phyloP scores from a whole-genome alignment of 1,284 basidiomycete species.

The Heterobasidion occidentale region DNA sequence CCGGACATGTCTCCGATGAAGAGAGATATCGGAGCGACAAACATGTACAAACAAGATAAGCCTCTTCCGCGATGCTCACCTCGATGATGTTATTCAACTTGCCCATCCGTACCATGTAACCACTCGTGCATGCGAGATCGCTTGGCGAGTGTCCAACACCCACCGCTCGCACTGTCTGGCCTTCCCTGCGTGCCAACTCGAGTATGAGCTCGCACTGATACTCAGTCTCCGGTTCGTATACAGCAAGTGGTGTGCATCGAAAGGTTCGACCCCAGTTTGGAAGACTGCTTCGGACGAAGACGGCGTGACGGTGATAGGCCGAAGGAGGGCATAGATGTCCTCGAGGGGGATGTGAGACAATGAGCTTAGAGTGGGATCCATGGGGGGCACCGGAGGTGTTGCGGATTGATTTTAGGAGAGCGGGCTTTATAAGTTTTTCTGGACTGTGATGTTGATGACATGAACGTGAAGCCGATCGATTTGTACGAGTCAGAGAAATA shows the following conservation, averaged over 20 bases:
- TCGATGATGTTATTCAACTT: conserved; percentile 63
- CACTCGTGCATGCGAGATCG: conserved; percentile 84
- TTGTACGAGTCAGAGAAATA: neutral
- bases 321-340: conserved; percentile 40
- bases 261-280: conserved; percentile 66
- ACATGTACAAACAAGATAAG: conserved; percentile 16
- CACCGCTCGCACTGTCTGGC: conserved; percentile 70
- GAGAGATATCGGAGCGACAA: neutral
- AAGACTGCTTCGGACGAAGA: conserved; percentile 38
- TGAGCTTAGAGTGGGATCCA: conserved; percentile 5
- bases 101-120: conserved; percentile 76
- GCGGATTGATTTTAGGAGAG: conserved; percentile 3
- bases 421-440: conserved; percentile 7
- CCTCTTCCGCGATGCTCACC: conserved; percentile 41
- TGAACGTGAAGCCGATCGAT: conserved; percentile 1
- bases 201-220: conserved; percentile 74
- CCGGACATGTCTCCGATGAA: neutral
- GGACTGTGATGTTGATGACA: neutral
- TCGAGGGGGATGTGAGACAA: conserved; percentile 28
- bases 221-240: conserved; percentile 75
- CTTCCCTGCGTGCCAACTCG: conserved; percentile 76
- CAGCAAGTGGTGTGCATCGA: conserved; percentile 50
- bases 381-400: conserved; percentile 4
- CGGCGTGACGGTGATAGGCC: conserved; percentile 43
- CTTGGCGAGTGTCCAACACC: conserved; percentile 92